Conservation (phyloP, 495 filamentous ascomycete genomes). For the Penicillium cataractarum region DNA sequence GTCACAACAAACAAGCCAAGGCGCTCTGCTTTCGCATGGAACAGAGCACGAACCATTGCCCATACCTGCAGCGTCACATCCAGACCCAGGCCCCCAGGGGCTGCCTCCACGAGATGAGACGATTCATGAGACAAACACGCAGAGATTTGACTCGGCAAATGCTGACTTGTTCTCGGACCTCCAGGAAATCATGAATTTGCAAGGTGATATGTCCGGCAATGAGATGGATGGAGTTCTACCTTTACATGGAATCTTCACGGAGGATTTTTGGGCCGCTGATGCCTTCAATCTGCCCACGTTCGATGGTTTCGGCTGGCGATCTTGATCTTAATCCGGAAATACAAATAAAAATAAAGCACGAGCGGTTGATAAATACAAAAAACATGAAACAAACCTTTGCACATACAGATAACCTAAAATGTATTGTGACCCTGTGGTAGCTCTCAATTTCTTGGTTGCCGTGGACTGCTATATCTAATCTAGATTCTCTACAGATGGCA, state of each 20-base stretch:
- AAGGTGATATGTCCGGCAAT: neutral
- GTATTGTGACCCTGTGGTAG: too few species aligned
- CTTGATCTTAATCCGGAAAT: neutral
- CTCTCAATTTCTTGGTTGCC: too few species aligned
- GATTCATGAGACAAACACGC: neutral
- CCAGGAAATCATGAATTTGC: constrained; percentile 1
- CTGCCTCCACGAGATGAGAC: neutral
- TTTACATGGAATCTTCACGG: constrained; percentile 15
- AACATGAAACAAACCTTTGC: too few species aligned
- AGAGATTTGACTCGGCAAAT: neutral
- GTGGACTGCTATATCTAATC: too few species aligned
- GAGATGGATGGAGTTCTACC: neutral
- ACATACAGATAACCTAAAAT: too few species aligned
- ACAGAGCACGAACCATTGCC: neutral
- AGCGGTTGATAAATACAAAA: too few species aligned
- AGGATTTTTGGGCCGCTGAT: constrained; percentile 24
- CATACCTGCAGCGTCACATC: neutral
- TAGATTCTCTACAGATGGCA: constrained; percentile 23
- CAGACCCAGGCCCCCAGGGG: neutral
- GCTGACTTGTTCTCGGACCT: constrained; percentile 10
- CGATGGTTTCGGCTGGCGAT: constrained; percentile 1
- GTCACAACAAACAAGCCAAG: neutral
- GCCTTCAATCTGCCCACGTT: constrained; percentile 3
- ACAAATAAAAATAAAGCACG: too few species aligned
- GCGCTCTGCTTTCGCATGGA: neutral